Base-by-base conservation (phyloP, 2,329 filamentous ascomycete species). In the Lachnum nothofagi region DNA sequence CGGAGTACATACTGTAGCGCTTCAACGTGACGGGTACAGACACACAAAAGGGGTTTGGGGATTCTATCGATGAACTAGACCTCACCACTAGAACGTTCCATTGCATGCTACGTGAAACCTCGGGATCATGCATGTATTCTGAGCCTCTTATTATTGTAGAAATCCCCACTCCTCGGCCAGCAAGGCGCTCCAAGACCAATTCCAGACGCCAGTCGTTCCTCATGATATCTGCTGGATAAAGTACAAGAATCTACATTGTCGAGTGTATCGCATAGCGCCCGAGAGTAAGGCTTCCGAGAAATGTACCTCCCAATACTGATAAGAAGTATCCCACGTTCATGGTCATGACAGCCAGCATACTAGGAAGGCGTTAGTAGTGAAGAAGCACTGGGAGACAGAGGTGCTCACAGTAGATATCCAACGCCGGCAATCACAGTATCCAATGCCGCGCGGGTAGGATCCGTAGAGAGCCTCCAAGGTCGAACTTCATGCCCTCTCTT, bases 271-370 rank as follows among this genome's bases (percentile, higher is more conserved):
- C 51, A 42, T 64, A 66, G 41, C 64, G 54, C 22, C 64, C 63
- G n/a, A 66, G 43, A 12, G 55, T 54, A 6, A 97, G 70, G 65
- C 93, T 93, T 20, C 91, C 91, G n/a, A 94, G 64, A 63, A 97
- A 96, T 1, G 86, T 79, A 12, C 85, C 85, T 4, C 74, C 84
- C 9, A 94, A 75, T n/a, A 91, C 77, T 0, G 86, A 90, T 46
- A 89, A 68, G 66, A 91, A 91, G 65, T 93, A 93, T 10, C 88
- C 88, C 14, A 91, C 78, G 60, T 93, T 93, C 72, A 88, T 81
- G 1, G 87, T 91, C 88, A 93, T 95, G 64, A 94, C 86, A 12
- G 86, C 88, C 70, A 95, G 72, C 90, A 95, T 95, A 51, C 90
- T 95, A 59, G 16, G 43, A 9, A 17, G 9, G 44, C 44, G 51